Conservation (phyloP, 2,329 filamentous ascomycete species). For the Sarocladium strictum region DNA sequence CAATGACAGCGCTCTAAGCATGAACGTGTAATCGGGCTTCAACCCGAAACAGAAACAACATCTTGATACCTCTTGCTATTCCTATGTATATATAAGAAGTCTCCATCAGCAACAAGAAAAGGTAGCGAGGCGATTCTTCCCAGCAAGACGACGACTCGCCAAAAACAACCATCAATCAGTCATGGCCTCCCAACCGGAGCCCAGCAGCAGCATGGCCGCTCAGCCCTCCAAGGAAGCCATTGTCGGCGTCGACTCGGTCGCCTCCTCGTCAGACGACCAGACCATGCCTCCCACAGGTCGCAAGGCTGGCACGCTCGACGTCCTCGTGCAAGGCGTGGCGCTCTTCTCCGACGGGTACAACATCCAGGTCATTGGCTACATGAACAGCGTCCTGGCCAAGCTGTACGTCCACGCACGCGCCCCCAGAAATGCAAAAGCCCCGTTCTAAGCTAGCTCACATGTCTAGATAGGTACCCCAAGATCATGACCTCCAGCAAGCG, state of each 20-base stretch:
- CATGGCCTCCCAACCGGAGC: background rate
- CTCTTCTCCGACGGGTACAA: slow-evolving; percentile 29
- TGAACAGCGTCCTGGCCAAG: slow-evolving; percentile 24
- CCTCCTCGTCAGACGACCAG: background rate
- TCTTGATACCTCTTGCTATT: no score
- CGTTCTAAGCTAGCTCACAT: no score
- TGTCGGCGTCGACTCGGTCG: background rate
- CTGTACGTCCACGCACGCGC: slow-evolving; percentile 17
- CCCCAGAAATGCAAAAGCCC: no score
- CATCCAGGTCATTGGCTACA: slow-evolving; percentile 26
- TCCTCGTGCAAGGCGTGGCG: slow-evolving; percentile 24
- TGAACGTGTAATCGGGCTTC: background rate
- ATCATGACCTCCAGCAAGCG: slow-evolving; percentile 27
- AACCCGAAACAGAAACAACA: no score
- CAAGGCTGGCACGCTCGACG: slow-evolving; percentile 9
- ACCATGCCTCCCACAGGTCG: background rate
- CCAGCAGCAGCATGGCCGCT: background rate
- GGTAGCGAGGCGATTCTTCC: background rate
- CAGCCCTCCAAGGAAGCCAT: background rate
- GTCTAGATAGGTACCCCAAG: slow-evolving; percentile 15
- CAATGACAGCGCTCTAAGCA: background rate
- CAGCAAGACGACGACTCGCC: no score
- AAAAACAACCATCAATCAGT: no score
- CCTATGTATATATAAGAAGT: background rate
- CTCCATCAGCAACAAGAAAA: background rate